Conservation (phyloP, 2,329 filamentous ascomycete genomes). For the Curvularia verruculosa region DNA sequence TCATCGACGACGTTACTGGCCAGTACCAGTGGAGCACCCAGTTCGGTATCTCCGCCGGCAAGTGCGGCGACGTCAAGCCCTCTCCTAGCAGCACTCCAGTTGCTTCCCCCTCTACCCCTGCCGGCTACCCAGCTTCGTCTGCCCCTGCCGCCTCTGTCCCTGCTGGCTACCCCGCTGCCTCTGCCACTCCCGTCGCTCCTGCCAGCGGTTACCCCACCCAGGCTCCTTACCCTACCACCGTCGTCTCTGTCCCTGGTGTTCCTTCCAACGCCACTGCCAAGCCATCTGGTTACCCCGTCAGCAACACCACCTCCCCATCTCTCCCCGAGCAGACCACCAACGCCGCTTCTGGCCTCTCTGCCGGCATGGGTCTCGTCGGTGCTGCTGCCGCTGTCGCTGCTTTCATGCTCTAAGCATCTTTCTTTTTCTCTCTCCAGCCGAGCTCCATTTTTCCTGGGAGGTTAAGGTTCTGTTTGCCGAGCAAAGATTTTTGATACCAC, state of each 20-base stretch:
- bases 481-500: neutral
- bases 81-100: conserved; percentile 21
- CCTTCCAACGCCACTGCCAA: conserved; percentile 37
- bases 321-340: conserved; percentile 39
- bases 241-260: conserved; percentile 12
- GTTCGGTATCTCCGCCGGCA: conserved; percentile 63
- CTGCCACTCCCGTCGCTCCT: conserved; percentile 5
- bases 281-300: conserved; percentile 40
- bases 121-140: conserved; percentile 4
- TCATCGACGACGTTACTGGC: conserved; percentile 65
- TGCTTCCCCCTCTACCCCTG: conserved; percentile 21
- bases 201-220: neutral
- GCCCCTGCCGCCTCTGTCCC: conserved; percentile 14
- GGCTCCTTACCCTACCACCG: conserved; percentile 23
- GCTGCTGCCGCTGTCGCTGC: conserved; percentile 49
- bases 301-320: conserved; percentile 31
- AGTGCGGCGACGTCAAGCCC: conserved; percentile 29
- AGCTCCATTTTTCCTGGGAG: too few relatives aligned
- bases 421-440: neutral
- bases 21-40: conserved; percentile 66
- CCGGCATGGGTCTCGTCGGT: conserved; percentile 49
- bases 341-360: conserved; percentile 41
- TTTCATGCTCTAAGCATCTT: conserved; percentile 45
- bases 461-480: neutral
- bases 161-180: conserved; percentile 18